Base-by-base conservation (phyloP, 495 filamentous ascomycete genomes). In the Neurospora tetraspora region DNA sequence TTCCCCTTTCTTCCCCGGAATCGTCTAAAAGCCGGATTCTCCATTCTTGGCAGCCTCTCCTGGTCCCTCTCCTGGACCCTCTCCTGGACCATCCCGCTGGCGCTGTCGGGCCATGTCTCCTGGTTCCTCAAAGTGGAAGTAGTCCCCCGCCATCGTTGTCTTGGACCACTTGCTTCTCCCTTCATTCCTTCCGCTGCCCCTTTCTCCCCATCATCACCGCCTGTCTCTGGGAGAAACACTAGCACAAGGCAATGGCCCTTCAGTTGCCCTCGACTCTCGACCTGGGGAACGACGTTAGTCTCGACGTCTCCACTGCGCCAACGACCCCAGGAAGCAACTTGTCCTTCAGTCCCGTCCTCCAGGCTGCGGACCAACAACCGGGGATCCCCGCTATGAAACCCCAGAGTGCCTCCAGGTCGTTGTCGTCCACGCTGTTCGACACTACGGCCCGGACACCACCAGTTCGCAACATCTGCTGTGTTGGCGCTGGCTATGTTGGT, bases 261-360 rank as follows among this genome's bases (percentile, higher is more conserved):
- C 34, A 73, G 36, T 72, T 73, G 20, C 47, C 72, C 5, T 73
- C 72, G 5, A 37, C 59, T n/a, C 47, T 71, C n/a, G 76, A 77
- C 53, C 69, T 71, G 42, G 77, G 78, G 69, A 76, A 76, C 69
- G 71, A 37, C 53, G 70, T 43, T 14, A 71, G 70, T 1, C 65
- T 75, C 43, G 76, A 78, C 69, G 75, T 73, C 71, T 88, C 86
- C 0, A 88, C 85, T 0, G 82, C 82, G 18, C 87, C 85, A 5
- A 89, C 86, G 5, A 88, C 85, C 3, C 86, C 88, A n/a, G 84
- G 85, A 69, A 83, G 82, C 36, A 87, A 84, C 73, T 72, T 80
- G 40, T 79, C 79, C 74, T 84, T 77, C 71, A 86, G 80, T 78
- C 86, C 81, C 40, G 79, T 80, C 53, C 80, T 78, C 72, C 79